These are phyloP conservation scores for Vigna angularis DNA, from an alignment of 306 rosid genomes.

Conservation along the genomic window DNA sequence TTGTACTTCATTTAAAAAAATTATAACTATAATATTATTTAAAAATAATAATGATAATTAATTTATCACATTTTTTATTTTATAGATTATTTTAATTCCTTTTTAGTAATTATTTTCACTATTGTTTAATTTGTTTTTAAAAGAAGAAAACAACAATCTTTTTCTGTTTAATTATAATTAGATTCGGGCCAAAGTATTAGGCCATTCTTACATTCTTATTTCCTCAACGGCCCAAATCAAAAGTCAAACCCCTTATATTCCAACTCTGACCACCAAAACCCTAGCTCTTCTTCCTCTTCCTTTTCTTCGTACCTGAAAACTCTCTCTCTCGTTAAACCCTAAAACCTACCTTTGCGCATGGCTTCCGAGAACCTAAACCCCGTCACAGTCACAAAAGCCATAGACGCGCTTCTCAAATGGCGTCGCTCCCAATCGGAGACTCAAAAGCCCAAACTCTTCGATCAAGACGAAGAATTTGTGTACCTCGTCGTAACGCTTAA, in stretches of 20 bases:
- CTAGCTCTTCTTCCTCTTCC: background rate
- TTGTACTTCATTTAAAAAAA: too few species aligned
- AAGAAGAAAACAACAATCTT: background rate
- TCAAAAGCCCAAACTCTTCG: slow-evolving; percentile 68
- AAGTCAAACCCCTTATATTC: background rate
- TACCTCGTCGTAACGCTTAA: slow-evolving; percentile 68
- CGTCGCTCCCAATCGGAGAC: slow-evolving; percentile 45
- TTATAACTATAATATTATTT: too few species aligned
- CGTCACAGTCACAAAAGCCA: slow-evolving; percentile 54
- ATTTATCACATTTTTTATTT: too few species aligned
- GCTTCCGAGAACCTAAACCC: slow-evolving; percentile 29
- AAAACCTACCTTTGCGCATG: slow-evolving; percentile 7
- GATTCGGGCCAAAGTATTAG: background rate
- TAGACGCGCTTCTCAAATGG: slow-evolving; percentile 76
- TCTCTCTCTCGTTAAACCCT: background rate
- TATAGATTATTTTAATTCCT: background rate
- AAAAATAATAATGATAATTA: too few species aligned
- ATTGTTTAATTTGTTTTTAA: slow-evolving; percentile 7
- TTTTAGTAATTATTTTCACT: too few species aligned
- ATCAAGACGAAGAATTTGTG: slow-evolving; percentile 60
- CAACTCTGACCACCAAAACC: slow-evolving; percentile 9
- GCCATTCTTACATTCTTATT: background rate
- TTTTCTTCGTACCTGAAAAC: too few species aligned
- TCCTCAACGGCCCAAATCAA: background rate
- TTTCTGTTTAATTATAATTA: background rate